Evolutionary conservation across 2,329 filamentous ascomycete species (phyloP).

Genomic region (Colletotrichum australisinense): DNA sequence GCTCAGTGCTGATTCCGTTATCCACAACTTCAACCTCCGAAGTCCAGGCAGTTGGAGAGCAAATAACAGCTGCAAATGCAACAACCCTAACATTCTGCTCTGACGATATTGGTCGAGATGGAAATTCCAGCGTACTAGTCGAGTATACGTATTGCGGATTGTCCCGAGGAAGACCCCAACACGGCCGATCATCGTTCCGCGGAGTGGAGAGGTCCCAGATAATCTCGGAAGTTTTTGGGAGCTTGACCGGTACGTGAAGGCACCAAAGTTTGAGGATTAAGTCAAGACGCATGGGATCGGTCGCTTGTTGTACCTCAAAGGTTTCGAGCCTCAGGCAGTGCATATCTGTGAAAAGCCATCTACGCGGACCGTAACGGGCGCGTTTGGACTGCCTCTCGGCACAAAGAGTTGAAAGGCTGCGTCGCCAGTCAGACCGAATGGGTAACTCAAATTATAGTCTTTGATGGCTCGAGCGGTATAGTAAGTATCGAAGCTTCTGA

Average conservation of each 20-base stretch:
- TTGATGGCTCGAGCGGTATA: conserved; percentile 1
- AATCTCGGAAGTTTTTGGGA: too few species aligned
- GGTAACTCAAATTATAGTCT: conserved; percentile 3
- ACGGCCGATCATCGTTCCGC: background rate
- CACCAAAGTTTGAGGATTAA: background rate
- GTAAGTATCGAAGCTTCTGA: background rate
- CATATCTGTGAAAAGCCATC: background rate
- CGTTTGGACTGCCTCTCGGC: background rate
- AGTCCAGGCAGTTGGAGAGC: conserved; percentile 2
- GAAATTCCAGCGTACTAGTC: background rate
- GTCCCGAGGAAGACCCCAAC: background rate
- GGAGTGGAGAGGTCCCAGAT: too few species aligned
- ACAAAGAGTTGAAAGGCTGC: conserved; percentile 11
- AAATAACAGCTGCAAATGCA: background rate
- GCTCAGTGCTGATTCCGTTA: background rate
- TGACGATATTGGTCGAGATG: too few species aligned
- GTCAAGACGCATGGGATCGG: background rate
- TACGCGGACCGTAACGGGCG: background rate
- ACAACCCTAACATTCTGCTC: too few species aligned
- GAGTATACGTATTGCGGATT: background rate
- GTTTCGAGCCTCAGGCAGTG: too few species aligned
- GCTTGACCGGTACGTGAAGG: too few species aligned
- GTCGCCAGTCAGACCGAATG: background rate
- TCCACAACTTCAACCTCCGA: conserved; percentile 2
- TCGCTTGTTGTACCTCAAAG: too few species aligned